Evolutionary conservation across 306 rosid genomes (phyloP).

Genomic region (Lathyrus aphaca): DNA sequence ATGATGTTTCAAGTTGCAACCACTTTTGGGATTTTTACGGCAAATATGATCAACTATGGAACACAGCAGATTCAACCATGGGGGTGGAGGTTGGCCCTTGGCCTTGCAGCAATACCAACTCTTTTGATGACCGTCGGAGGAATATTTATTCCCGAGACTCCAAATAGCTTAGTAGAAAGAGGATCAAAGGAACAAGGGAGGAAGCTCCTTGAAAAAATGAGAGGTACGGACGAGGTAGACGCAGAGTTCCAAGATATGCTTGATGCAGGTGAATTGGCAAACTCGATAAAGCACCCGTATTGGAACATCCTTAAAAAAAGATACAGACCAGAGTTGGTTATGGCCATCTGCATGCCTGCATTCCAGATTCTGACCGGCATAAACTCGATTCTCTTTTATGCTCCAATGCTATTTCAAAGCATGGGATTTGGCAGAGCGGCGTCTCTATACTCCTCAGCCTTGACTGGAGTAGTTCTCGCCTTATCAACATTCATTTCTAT

Average conservation of each 20-base stretch:
- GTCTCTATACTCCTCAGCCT: conserved; percentile 78
- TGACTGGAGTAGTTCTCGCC: conserved; percentile 87
- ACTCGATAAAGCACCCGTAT: conserved; percentile 69
- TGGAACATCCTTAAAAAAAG: conserved; percentile 63
- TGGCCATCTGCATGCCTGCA: conserved; percentile 86
- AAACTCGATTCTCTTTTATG: conserved; percentile 83
- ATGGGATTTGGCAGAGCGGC: conserved; percentile 87
- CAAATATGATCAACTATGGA: conserved; percentile 85
- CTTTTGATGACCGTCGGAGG: conserved; percentile 82
- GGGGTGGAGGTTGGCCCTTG: conserved; percentile 96
- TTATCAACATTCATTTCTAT: conserved; percentile 80
- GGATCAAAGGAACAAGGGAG: conserved; percentile 65
- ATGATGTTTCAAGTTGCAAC: conserved; percentile 98
- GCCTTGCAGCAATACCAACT: conserved; percentile 80
- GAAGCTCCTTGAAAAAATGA: conserved; percentile 60
- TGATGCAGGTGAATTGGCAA: conserved; percentile 79
- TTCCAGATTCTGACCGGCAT: conserved; percentile 93
- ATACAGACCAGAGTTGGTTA: conserved; percentile 74
- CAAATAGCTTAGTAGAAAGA: conserved; percentile 77
- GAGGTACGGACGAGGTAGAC: conserved; percentile 75
- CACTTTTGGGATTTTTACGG: conserved; percentile 82
- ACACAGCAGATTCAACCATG: conserved; percentile 74
- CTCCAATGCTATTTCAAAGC: conserved; percentile 82
- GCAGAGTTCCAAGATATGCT: conserved; percentile 86
- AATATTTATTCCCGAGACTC: conserved; percentile 80